Percentiles rank a stretch among this genome's conserved stretches.
Evolutionary conservation across 495 filamentous ascomycete genomes (phyloP).

Genomic region (Neurospora pannonica): DNA sequence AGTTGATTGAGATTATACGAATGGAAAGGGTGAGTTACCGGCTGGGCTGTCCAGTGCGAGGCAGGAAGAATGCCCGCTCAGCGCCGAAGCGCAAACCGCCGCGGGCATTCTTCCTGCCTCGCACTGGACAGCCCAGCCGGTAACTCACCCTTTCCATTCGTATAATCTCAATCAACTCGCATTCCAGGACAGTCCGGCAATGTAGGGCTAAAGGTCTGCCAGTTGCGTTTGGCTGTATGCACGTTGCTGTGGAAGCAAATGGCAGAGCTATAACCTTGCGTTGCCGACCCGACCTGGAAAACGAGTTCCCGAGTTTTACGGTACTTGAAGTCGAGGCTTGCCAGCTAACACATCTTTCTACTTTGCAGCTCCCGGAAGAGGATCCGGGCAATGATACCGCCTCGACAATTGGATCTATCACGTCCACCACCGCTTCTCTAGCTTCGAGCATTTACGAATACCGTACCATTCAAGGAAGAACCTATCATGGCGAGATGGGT

Average conservation of each 20-base stretch:
- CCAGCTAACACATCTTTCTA: not conserved
- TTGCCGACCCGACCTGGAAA: too few species aligned
- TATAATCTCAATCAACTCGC: too few species aligned
- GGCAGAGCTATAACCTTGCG: too few species aligned
- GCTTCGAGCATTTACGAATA: conserved; percentile 25
- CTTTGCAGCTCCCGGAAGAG: not conserved
- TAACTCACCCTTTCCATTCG: not conserved
- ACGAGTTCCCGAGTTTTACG: too few species aligned
- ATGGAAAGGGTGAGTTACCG: not conserved
- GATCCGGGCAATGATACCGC: not conserved
- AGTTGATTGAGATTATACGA: too few species aligned
- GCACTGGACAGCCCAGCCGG: not conserved
- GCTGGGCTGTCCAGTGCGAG: not conserved
- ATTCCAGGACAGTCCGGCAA: too few species aligned
- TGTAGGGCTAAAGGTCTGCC: too few species aligned
- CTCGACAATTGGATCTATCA: not conserved
- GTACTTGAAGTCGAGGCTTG: not conserved
- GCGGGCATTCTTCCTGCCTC: not conserved
- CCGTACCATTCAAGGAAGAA: conserved; percentile 18
- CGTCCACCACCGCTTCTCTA: conserved; percentile 21
- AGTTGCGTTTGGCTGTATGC: too few species aligned
- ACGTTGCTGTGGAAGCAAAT: too few species aligned
- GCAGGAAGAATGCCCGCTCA: conserved; percentile 1
- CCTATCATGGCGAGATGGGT: conserved; percentile 16
- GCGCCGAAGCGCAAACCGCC: not conserved